Evolutionary conservation across 2,329 filamentous ascomycete genomes (phyloP).

Genomic region (Graphilbum fragrans): DNA sequence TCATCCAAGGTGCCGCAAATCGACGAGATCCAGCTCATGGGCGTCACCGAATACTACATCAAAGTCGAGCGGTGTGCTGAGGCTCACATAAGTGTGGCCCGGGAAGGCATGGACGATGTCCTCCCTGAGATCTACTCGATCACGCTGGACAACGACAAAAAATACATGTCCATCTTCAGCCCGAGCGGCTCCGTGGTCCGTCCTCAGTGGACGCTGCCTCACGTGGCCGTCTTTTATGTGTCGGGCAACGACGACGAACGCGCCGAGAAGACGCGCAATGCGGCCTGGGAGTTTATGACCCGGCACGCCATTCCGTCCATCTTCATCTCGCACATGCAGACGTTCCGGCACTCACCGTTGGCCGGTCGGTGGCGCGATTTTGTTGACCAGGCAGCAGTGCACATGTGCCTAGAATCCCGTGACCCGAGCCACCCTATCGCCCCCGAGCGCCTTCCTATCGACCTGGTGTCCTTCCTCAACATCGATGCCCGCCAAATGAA

Average conservation of each 20-base stretch:
- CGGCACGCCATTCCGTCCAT: constrained; percentile 34
- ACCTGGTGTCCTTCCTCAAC: constrained; percentile 34
- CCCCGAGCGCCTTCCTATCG: constrained; percentile 32
- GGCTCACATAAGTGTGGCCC: constrained; percentile 20
- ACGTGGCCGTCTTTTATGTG: constrained; percentile 36
- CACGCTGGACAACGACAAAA: constrained; percentile 26
- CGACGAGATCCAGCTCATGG: constrained; percentile 36
- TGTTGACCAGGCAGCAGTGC: constrained; percentile 29
- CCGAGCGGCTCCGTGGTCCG: constrained; percentile 25
- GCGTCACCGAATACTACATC: constrained; percentile 37
- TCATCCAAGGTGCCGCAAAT: constrained; percentile 24
- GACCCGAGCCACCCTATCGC: constrained; percentile 21
- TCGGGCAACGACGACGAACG: constrained; percentile 27
- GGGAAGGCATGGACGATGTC: constrained; percentile 13
- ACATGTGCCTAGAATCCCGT: constrained; percentile 33
- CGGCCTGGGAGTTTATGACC: constrained; percentile 33
- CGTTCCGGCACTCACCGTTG: constrained; percentile 19
- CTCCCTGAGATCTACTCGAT: constrained; percentile 22
- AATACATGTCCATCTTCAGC: constrained; percentile 21
- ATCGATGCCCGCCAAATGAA: constrained; percentile 41
- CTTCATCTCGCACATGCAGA: constrained; percentile 31
- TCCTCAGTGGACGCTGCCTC: constrained; percentile 33
- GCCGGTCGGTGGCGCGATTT: constrained; percentile 21
- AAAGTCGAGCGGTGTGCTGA: constrained; percentile 34
- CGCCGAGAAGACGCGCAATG: constrained; percentile 23